A percentile compares a stretch with the other conserved stretches of the same genome.
phyloP scores from a whole-genome alignment of 2,329 filamentous ascomycete genomes.

The Colletotrichum gloeosporioides region DNA sequence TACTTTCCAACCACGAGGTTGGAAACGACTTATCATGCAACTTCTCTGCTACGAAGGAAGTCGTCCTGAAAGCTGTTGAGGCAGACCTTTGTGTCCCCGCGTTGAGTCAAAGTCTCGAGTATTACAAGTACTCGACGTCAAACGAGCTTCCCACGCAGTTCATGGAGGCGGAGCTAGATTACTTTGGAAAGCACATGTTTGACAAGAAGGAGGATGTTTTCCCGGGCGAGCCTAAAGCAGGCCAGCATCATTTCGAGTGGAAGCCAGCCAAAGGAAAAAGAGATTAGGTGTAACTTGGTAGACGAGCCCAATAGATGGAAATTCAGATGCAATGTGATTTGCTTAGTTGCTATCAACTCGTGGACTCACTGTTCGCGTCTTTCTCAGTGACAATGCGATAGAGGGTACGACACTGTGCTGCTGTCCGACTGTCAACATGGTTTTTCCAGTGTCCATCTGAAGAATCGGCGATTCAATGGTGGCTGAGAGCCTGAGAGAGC shows the following conservation, averaged over 20 bases:
- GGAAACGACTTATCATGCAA: conserved; percentile 57
- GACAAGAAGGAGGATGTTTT: conserved; percentile 57
- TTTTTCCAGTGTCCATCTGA: background rate
- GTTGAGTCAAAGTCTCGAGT: conserved; percentile 68
- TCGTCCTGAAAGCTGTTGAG: conserved; percentile 59
- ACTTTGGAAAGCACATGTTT: conserved; percentile 72
- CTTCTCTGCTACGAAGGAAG: conserved; percentile 57
- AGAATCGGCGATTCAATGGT: background rate
- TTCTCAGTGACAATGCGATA: background rate
- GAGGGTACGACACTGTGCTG: background rate
- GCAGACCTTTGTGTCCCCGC: conserved; percentile 66
- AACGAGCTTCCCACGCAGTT: conserved; percentile 70
- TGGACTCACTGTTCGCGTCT: background rate
- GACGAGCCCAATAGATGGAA: too few species aligned
- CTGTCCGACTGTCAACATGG: background rate
- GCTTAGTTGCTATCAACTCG: background rate
- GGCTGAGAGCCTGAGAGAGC: background rate
- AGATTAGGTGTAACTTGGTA: background rate
- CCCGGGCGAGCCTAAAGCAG: conserved; percentile 45
- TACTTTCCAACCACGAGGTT: conserved; percentile 39
- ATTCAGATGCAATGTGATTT: background rate
- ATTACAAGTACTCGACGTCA: conserved; percentile 67
- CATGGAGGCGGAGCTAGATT: conserved; percentile 74
- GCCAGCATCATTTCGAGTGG: conserved; percentile 71
- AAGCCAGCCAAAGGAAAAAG: conserved; percentile 36